Evolutionary conservation across 768 basidiomycete genomes (phyloP).

Genomic region (Phallus indusiatus): DNA sequence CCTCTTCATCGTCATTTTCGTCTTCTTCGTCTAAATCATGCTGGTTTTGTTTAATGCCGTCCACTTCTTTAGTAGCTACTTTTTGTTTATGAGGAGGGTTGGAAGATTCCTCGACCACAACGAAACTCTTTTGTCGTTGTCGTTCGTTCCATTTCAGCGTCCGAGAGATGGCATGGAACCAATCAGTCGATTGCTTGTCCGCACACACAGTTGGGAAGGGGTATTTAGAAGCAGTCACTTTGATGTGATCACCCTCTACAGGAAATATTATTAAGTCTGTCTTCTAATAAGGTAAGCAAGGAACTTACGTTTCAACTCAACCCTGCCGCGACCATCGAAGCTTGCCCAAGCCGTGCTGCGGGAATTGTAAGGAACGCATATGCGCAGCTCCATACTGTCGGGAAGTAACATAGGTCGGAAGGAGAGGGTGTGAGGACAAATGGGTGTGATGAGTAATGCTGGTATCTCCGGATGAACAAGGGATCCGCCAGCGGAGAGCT

Average conservation of each 20-base stretch:
- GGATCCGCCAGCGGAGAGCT: conserved; percentile 94
- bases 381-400: conserved; percentile 95
- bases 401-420: conserved; percentile 98
- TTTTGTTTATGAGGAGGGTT: conserved; percentile 25
- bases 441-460: conserved; percentile 90
- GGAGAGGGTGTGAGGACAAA: conserved; percentile 96
- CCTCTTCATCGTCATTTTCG: conserved; percentile 41
- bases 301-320: conserved; percentile 85
- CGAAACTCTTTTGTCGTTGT: conserved; percentile 96
- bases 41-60: conserved; percentile 41
- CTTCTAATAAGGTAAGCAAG: conserved; percentile 1
- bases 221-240: conserved; percentile 92
- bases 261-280: conserved; percentile 6
- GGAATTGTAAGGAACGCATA: conserved; percentile 99
- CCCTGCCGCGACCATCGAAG: conserved; percentile 93
- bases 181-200: conserved; percentile 95
- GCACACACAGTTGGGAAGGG: conserved; percentile 99
- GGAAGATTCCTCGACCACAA: conserved; percentile 88
- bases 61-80: conserved; percentile 23
- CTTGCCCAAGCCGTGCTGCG: conserved; percentile 98
- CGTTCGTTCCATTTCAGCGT: conserved; percentile 99
- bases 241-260: conserved; percentile 98
- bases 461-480: conserved; percentile 98
- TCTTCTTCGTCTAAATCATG: conserved; percentile 29
- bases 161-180: conserved; percentile 95